Percentiles rank a stretch among this genome's conserved stretches.
Evolutionary conservation across 2,329 filamentous ascomycete species (phyloP).

Genomic region (Xylaria sp.): DNA sequence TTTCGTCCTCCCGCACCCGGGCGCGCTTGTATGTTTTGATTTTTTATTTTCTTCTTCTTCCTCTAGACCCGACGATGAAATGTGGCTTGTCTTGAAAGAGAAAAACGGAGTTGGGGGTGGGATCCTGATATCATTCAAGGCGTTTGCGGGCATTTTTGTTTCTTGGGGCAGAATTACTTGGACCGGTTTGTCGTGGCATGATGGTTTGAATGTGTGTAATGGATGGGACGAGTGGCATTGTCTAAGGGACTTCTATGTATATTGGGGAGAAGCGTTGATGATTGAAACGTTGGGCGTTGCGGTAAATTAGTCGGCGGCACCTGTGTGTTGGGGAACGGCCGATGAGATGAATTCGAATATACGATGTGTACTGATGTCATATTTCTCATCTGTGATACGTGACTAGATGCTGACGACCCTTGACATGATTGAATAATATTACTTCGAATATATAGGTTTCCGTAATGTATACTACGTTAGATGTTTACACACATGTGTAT

Average conservation of each 20-base stretch:
- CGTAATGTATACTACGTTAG: too few species aligned
- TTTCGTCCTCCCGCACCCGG: background rate
- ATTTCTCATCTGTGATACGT: background rate
- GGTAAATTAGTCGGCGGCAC: background rate
- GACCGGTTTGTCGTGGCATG: constrained; percentile 1
- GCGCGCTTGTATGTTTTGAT: background rate
- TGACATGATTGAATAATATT: background rate
- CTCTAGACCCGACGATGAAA: constrained; percentile 1
- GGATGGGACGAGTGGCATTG: constrained; percentile 1
- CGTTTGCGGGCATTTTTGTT: constrained; percentile 17
- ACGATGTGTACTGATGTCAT: background rate
- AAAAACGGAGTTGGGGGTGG: constrained; percentile 23
- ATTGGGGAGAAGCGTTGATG: background rate
- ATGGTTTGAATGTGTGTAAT: constrained; percentile 14
- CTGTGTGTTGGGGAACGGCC: background rate
- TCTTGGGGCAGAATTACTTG: background rate
- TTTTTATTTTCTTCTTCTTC: background rate
- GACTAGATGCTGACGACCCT: background rate
- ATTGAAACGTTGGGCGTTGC: constrained; percentile 9
- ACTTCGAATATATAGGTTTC: background rate
- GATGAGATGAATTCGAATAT: constrained; percentile 8
- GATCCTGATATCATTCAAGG: constrained; percentile 10
- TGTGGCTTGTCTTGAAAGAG: background rate
- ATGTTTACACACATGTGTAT: too few species aligned
- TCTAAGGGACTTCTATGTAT: background rate